Evolutionary conservation across 306 rosid genomes (phyloP).

Genomic region (Quercus suber): DNA sequence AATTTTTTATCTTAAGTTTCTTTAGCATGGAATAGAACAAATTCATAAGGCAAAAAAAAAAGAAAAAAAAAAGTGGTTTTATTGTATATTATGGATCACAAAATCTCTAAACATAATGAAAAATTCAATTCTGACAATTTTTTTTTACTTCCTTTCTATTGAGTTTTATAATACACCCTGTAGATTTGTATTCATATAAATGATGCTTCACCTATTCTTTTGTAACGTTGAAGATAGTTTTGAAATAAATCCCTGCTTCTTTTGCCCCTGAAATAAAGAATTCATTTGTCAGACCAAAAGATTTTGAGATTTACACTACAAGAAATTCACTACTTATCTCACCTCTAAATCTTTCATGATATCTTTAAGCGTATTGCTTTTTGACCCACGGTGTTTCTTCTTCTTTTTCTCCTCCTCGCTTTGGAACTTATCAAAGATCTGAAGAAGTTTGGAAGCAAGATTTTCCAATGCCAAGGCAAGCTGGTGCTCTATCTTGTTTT

Average conservation of each 20-base stretch:
- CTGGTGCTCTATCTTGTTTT: slow-evolving; percentile 18
- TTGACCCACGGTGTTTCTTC: slow-evolving; percentile 9
- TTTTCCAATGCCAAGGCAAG: slow-evolving; percentile 51
- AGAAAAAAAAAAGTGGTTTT: neutral
- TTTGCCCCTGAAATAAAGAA: slow-evolving; percentile 13
- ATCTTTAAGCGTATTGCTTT: slow-evolving; percentile 7
- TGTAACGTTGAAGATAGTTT: neutral
- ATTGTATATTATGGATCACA: neutral
- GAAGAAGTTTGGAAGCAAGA: slow-evolving; percentile 36
- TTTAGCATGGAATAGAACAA: too few relatives aligned
- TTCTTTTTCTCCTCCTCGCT: slow-evolving; percentile 25
- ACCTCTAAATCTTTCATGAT: slow-evolving; percentile 27
- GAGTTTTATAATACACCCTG: neutral
- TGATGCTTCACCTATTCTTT: slow-evolving; percentile 6
- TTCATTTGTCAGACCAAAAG: neutral
- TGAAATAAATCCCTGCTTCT: neutral
- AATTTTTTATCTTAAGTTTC: too few relatives aligned
- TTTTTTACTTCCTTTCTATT: neutral
- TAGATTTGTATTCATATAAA: neutral
- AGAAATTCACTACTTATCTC: slow-evolving; percentile 15
- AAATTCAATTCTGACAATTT: neutral
- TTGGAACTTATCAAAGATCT: slow-evolving; percentile 24
- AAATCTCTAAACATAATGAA: neutral
- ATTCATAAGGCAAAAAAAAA: too few relatives aligned
- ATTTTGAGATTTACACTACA: neutral